These are phyloP conservation scores for Clonostachys chloroleuca DNA, from an alignment of 2,329 filamentous ascomycete species.

Conservation along the genomic window DNA sequence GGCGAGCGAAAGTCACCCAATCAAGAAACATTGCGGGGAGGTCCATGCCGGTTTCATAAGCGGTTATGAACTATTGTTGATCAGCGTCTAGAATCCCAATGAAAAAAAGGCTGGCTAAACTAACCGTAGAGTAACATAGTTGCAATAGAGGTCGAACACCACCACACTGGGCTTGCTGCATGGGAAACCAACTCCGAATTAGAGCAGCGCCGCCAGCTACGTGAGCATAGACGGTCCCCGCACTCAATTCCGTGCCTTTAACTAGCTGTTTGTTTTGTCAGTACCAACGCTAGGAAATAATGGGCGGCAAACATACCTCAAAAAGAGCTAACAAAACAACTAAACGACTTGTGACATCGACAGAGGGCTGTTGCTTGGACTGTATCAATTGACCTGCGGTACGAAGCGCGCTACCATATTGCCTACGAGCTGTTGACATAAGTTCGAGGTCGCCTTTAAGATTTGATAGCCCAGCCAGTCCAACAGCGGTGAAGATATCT, in stretches of 20 bases:
- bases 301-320: conserved; percentile 38
- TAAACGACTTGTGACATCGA: conserved; percentile 41
- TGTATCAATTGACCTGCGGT: conserved; percentile 36
- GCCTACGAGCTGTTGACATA: conserved; percentile 39
- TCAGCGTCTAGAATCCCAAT: no score
- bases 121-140: conserved; percentile 51
- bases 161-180: conserved; percentile 27
- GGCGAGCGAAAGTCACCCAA: conserved; percentile 30
- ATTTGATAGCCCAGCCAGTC: conserved; percentile 53
- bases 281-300: conserved; percentile 2
- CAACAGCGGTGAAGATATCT: conserved; percentile 51
- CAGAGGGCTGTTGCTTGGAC: conserved; percentile 20
- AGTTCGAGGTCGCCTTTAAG: conserved; percentile 39
- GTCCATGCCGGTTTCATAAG: conserved; percentile 27
- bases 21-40: conserved; percentile 37
- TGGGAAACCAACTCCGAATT: conserved; percentile 39
- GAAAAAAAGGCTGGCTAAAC: conserved; percentile 3
- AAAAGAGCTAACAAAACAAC: conserved; percentile 58
- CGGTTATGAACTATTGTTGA: conserved; percentile 34
- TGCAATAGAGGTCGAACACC: conserved; percentile 49
- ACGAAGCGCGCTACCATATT: conserved; percentile 49
- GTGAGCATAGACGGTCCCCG: conserved; percentile 48
- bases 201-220: conserved; percentile 56
- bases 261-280: conserved; percentile 26
- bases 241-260: conserved; percentile 34